These are phyloP conservation scores for Amphirosellinia nigrospora DNA, from an alignment of 495 filamentous ascomycete genomes.

Conservation along the genomic window DNA sequence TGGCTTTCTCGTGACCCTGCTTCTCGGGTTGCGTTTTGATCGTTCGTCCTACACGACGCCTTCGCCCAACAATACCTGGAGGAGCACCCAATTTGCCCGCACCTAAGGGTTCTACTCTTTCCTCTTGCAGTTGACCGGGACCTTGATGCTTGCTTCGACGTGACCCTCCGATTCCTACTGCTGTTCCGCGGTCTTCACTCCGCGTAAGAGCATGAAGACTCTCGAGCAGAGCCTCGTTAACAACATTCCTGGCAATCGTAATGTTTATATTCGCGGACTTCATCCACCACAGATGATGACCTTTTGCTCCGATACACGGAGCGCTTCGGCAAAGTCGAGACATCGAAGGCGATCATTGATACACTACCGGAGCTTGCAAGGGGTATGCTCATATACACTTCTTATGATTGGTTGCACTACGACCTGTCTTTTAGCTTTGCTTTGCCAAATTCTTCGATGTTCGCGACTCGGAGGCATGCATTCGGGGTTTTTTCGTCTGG, in stretches of 20 bases:
- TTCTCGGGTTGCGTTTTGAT: conserved; percentile 61
- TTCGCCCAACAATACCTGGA: conserved; percentile 63
- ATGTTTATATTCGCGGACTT: conserved; percentile 96
- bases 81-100: conserved; percentile 40
- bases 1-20: conserved; percentile 57
- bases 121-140: conserved; percentile 58
- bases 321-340: conserved; percentile 89
- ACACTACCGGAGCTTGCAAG: conserved; percentile 90
- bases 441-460: conserved; percentile 93
- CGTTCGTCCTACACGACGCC: conserved; percentile 68
- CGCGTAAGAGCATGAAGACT: conserved; percentile 74
- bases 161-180: conserved; percentile 82
- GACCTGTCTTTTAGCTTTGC: conserved; percentile 68
- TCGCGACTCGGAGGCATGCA: conserved; percentile 90
- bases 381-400: conserved; percentile 62
- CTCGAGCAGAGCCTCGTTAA: conserved; percentile 93
- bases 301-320: conserved; percentile 80
- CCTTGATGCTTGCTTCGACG: conserved; percentile 73
- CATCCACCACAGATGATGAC: conserved; percentile 91
- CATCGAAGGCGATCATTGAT: conserved; percentile 97
- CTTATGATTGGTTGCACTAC: conserved; percentile 10
- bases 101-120: conserved; percentile 58
- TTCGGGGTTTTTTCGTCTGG: conserved; percentile 93
- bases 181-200: conserved; percentile 86
- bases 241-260: conserved; percentile 79